Conservation (phyloP, 805 yeast genomes). For the Lachancea meyersii region DNA sequence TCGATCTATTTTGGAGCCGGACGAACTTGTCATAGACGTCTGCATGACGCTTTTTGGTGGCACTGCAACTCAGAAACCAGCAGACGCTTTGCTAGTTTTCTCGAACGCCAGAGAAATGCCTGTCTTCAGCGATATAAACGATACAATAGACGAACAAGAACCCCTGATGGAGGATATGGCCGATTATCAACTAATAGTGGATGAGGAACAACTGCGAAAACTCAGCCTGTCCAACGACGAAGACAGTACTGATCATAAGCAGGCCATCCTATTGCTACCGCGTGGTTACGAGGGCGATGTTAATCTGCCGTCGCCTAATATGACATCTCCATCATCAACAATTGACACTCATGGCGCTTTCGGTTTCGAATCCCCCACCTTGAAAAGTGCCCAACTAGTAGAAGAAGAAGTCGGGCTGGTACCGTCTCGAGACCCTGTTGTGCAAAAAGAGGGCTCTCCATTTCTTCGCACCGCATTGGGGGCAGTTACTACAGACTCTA, state of each 20-base stretch:
- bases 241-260: slow-evolving; percentile 20
- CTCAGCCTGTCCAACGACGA: slow-evolving; percentile 17
- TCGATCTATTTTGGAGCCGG: slow-evolving; percentile 24
- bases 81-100: slow-evolving; percentile 25
- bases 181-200: slow-evolving; percentile 18
- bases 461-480: slow-evolving; percentile 6
- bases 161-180: slow-evolving; percentile 14
- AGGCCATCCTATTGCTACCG: slow-evolving; percentile 28
- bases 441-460: slow-evolving; percentile 7
- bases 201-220: slow-evolving; percentile 22
- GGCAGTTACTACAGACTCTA: slow-evolving; percentile 15
- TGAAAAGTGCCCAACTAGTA: slow-evolving; percentile 16
- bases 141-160: not conserved
- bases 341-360: not conserved
- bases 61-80: slow-evolving; percentile 20
- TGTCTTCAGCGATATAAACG: not conserved
- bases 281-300: slow-evolving; percentile 20
- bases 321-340: not conserved
- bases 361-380: not conserved
- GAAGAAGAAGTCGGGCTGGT: slow-evolving; percentile 27
- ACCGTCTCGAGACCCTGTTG: slow-evolving; percentile 8
- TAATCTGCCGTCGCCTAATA: slow-evolving; percentile 10
- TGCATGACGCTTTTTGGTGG: slow-evolving; percentile 24
- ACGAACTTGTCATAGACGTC: slow-evolving; percentile 23
- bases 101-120: slow-evolving; percentile 5